phyloP scores from a whole-genome alignment of 352 stramenopile species.

The Peronospora belbahrii region DNA sequence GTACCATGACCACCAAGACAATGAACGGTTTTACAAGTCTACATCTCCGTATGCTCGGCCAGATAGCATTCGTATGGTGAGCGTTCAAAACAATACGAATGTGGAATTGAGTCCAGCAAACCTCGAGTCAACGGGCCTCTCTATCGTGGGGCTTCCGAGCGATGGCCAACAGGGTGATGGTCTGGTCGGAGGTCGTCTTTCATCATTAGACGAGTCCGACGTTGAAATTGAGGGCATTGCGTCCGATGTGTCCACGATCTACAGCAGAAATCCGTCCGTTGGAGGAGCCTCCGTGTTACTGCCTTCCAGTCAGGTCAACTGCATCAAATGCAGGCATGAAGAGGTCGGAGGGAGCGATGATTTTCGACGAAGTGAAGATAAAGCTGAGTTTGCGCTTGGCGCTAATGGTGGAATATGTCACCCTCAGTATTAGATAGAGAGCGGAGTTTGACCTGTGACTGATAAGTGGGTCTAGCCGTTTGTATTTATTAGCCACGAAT shows the following conservation, averaged over 20 bases:
- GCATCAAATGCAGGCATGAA: conserved; percentile 45
- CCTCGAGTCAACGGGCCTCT: conserved; percentile 19
- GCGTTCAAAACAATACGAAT: conserved; percentile 21
- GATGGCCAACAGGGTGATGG: conserved; percentile 30
- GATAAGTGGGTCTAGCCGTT: conserved; percentile 10
- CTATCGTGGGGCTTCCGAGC: conserved; percentile 26
- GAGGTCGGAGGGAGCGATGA: conserved; percentile 31
- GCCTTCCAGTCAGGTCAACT: conserved; percentile 36
- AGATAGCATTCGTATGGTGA: conserved; percentile 25
- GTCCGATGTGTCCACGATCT: conserved; percentile 34
- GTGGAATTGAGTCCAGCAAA: conserved; percentile 22
- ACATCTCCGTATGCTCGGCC: conserved; percentile 30
- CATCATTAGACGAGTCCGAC: conserved; percentile 63
- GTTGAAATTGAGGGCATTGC: conserved; percentile 24
- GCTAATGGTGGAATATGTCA: conserved; percentile 21
- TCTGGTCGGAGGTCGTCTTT: conserved; percentile 37
- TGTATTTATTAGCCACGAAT: conserved; percentile 27
- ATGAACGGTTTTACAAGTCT: conserved; percentile 41
- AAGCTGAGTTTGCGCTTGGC: conserved; percentile 25
- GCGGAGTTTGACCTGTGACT: background rate
- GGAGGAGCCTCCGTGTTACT: conserved; percentile 30
- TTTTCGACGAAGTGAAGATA: conserved; percentile 23
- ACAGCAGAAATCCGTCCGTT: conserved; percentile 27
- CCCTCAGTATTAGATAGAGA: conserved; percentile 14
- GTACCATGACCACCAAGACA: conserved; percentile 27